Evolutionary conservation across 345 rosid species (phyloP), one percentile per base, ranked within the genome.

Genomic region (Eucalyptus melliodora): DNA sequence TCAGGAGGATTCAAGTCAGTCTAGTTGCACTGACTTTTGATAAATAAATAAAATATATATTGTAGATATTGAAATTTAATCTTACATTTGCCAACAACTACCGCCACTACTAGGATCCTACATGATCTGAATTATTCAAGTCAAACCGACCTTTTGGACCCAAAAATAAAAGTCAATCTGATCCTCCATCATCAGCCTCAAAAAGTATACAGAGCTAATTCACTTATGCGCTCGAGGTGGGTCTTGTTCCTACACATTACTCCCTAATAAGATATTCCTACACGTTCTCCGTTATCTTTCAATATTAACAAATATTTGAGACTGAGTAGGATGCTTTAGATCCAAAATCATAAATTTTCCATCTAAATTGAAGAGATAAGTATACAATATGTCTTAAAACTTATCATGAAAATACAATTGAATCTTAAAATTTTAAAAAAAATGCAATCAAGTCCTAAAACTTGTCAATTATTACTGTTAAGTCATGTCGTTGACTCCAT

Each of bases 401-500:
- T 56, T 56, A 11, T 56, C 14, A 56, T 56, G 3, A 56, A 24
- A 24, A 1, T 56, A 1, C 0, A 56, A 24, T 56, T 24, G 6
- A 56, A 24, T 0, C 6, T 23, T 56, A 23, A 56, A 24, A 4
- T 11, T 56, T 56, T 56, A 0, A 10, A 9, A 9, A 56, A 56
- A 56, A 9, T 26, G 0, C 1, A 0, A 56, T 56, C 1, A 56
- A 56, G 13, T 56, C 2, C 0, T 56, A 56, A 56, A 56, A 56
- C 0, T 56, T 56, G 0, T 56, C 1, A 24, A 56, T 24, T 56
- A 9, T 0, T 56, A 1, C 62, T 24, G 0, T 56, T 5, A 23
- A 56, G 30, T 56, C 6, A 9, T 56, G 6, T 7, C 6, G 0
- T 56, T 56, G 24, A 24, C 7, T 56, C 0, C 3, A 23, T 56